phyloP scores from a whole-genome alignment of 352 stramenopile genomes.

The Phytopythium oedochilum region DNA sequence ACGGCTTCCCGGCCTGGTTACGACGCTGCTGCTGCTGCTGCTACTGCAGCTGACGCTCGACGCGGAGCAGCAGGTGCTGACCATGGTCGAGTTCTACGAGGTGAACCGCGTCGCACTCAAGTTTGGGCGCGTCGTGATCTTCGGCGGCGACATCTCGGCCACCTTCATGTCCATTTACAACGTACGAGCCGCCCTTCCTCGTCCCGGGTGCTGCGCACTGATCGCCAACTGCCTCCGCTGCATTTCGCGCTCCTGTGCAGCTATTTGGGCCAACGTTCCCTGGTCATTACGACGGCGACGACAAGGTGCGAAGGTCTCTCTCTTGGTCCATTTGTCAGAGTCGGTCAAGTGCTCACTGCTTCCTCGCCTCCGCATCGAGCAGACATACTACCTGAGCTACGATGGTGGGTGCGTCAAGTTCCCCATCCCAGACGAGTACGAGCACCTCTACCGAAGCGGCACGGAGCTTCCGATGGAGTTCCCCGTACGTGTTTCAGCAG shows the following conservation, averaged over 20 bases:
- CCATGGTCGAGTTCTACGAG: constrained; percentile 73
- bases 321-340: too few species aligned
- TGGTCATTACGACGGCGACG: constrained; percentile 57
- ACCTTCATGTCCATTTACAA: constrained; percentile 90
- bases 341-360: too few species aligned
- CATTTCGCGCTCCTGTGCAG: constrained; percentile 13
- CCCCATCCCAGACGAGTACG: constrained; percentile 71
- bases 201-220: background rate
- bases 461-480: constrained; percentile 81
- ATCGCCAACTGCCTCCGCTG: background rate
- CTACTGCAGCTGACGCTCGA: constrained; percentile 71
- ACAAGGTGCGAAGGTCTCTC: constrained; percentile 35
- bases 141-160: constrained; percentile 65
- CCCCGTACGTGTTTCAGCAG: constrained; percentile 29
- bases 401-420: constrained; percentile 70
- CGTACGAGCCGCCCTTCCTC: constrained; percentile 20
- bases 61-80: constrained; percentile 57
- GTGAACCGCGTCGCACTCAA: constrained; percentile 75
- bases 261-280: constrained; percentile 85
- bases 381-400: constrained; percentile 78
- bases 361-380: too few species aligned
- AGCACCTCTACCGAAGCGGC: constrained; percentile 66
- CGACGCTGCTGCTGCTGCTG: too few species aligned
- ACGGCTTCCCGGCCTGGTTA: too few species aligned
- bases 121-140: constrained; percentile 81